Evolutionary conservation across 2,329 filamentous ascomycete genomes (phyloP), one percentile per base, ranked within the genome.

Genomic region (Aspergillus ochraceoroseus): DNA sequence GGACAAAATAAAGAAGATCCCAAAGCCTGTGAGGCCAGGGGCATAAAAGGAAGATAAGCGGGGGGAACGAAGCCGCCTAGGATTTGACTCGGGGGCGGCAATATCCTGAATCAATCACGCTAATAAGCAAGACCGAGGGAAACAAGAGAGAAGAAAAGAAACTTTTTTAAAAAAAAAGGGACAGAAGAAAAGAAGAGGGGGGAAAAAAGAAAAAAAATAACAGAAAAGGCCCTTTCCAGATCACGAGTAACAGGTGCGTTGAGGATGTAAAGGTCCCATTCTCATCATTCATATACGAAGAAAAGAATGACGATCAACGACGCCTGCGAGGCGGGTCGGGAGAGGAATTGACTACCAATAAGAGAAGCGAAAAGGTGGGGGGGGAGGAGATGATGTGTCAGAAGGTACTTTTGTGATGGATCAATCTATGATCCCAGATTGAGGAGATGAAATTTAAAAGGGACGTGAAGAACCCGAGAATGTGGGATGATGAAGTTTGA

Each of bases 71-170:
- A 18, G 29, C 18, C 6, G 26, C 15, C 15, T 32, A 19, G 18
- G 17, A 17, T 22, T 15, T 17, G 25, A 6, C 14, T 9, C 17
- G 17, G 26, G n/a, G 26, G 25, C 19, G 23, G 30, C n/a, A 33
- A 34, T 25, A 13, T 26, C 35, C 41, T 44, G 30, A 33, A 37
- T 32, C 38, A 30, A 32, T 34, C 43, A 47, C 46, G 42, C 32
- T 19, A 29, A 20, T 20, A 38, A 36, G 36, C 17, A 44, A 40
- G 5, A 36, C 20, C 12, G 34, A 41, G 29, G 17, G 13, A 30
- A n/a, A 14, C 11, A 17, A n/a, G 9, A n/a, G 23, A 22, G 17
- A 19, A 28, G 29, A 32, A 23, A 19, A 29, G 29, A 35, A n/a
- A n/a, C n/a, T n/a, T n/a, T n/a, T n/a, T n/a, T n/a, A 3, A 20